Base-by-base conservation (phyloP, 2,329 filamentous ascomycete genomes). In the Sclerotinia trifoliorum region DNA sequence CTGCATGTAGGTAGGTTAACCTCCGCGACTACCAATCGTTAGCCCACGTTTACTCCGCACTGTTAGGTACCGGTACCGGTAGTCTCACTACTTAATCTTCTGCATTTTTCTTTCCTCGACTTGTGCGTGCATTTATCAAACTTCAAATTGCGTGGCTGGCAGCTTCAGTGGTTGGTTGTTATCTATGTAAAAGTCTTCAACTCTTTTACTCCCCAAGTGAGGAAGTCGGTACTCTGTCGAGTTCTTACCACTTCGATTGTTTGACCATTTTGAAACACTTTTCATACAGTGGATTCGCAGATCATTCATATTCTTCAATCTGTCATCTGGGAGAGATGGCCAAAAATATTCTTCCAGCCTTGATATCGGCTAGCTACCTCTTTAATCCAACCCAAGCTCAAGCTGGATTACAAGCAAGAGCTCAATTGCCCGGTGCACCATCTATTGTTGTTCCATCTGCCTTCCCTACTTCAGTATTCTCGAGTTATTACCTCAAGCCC, bases 401-500 rank as follows among this genome's bases (percentile, higher is more conserved):
- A 13, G 60, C 32, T 11, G 60, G 39, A 62, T 5, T 6, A 24
- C 13, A 1, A 62, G n/a, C 32, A 46, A 24, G 2, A 39, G 48
- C 24, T 35, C 56, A 62, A 46, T 67, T 78, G 5, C 80, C 80
- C 4, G 80, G 79, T 6, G 72, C 71, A 8, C 67, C 77, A 46
- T 78, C 77, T 5, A 82, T 78, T 68, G 78, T 80, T 24, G 81
- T 82, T 13, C 79, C 81, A 0, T 77, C 80, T 13, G 82, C 80
- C 5, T 85, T 85, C 69, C 84, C 83, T 7, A 84, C 83, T 0
- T 80, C 80, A 5, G 81, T 80, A 11, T 85, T 84, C 73, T 79
- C 80, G 39, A 83, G 79, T 65, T 86, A 85, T 73, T 82, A 83
- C 71, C 76, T 80, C 66, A 78, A 79, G 26, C 80, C 82, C 4